Evolutionary conservation across 257 asterid genomes (phyloP).

Genomic region (Rubia yunnanensis): DNA sequence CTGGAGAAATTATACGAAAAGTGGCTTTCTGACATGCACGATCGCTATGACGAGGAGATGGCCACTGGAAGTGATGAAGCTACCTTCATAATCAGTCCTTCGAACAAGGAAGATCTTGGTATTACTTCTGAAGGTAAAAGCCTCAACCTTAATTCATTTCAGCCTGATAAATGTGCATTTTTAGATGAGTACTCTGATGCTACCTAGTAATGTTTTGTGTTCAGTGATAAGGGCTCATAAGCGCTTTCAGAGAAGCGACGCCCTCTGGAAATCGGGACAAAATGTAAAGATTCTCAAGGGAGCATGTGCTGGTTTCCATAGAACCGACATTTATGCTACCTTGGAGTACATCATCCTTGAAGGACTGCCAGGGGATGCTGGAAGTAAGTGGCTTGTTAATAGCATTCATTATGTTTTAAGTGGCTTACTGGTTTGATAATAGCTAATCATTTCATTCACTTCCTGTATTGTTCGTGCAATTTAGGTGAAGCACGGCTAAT

Average conservation of each 20-base stretch:
- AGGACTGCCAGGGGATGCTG: constrained; percentile 52
- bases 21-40: constrained; percentile 62
- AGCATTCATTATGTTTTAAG: too few species aligned
- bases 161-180: constrained; percentile 1
- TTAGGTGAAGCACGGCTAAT: constrained; percentile 60
- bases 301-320: constrained; percentile 52
- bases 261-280: constrained; percentile 55
- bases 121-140: constrained; percentile 45
- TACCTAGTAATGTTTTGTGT: constrained; percentile 13
- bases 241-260: constrained; percentile 41
- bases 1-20: constrained; percentile 48
- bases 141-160: neutral
- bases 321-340: constrained; percentile 39
- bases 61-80: constrained; percentile 50
- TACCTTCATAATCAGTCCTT: constrained; percentile 24
- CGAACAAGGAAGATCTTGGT: constrained; percentile 38
- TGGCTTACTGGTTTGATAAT: neutral
- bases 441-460: neutral
- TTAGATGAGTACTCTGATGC: constrained; percentile 5
- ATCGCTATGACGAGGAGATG: constrained; percentile 41
- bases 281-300: constrained; percentile 57
- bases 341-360: constrained; percentile 57
- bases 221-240: constrained; percentile 55
- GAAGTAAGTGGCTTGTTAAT: constrained; percentile 60
- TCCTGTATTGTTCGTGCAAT: constrained; percentile 6